These are phyloP conservation scores for Carex kokanica DNA, from an alignment of 176 grass and related monocot species.

Conservation along the genomic window DNA sequence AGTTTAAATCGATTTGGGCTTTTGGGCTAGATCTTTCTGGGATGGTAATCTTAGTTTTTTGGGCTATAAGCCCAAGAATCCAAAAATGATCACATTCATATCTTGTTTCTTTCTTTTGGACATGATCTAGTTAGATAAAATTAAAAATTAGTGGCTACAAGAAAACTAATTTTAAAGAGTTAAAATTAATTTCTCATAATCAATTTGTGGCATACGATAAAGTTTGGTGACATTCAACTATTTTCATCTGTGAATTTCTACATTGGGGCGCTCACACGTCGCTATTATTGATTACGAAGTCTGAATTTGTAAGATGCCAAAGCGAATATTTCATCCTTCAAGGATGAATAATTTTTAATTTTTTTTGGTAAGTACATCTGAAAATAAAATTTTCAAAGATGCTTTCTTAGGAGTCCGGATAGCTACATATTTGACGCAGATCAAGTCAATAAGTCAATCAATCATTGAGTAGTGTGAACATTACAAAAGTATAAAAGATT, in stretches of 20 bases:
- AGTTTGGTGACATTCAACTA: neutral
- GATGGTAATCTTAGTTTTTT: neutral
- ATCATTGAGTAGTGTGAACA: slow-evolving; percentile 17
- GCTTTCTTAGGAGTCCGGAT: neutral
- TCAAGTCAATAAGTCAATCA: neutral
- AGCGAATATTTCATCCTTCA: slow-evolving; percentile 10
- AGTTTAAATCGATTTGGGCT: neutral
- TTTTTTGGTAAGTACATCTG: neutral
- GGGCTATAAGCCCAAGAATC: neutral
- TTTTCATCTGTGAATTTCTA: neutral
- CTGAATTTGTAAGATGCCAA: neutral
- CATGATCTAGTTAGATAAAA: neutral
- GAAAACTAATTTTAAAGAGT: neutral
- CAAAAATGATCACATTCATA: neutral
- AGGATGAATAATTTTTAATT: neutral
- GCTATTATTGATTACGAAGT: neutral
- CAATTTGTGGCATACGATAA: neutral
- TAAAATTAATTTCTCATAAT: neutral
- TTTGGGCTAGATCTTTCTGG: neutral
- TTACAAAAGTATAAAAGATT: neutral
- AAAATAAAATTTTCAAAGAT: neutral
- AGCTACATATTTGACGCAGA: neutral
- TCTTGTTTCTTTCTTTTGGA: neutral
- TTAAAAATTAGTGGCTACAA: neutral
- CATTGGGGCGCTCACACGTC: neutral